Conservation (phyloP, 208 protist species). For the Leishmania guyanensis region DNA sequence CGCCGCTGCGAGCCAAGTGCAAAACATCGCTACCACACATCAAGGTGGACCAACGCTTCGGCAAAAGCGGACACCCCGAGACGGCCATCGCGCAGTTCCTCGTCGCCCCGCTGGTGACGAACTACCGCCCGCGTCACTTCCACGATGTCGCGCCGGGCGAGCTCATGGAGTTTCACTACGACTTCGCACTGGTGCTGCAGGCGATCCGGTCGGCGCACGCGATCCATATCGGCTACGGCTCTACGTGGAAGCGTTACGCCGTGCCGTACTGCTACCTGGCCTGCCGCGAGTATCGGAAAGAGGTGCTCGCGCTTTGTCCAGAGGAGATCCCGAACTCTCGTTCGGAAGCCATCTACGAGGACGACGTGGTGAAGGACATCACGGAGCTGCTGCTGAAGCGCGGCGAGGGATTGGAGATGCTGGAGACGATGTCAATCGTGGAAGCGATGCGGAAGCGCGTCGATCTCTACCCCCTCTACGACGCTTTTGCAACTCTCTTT, state of each 20-base stretch:
- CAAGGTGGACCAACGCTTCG: conserved; percentile 90
- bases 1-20: conserved; percentile 70
- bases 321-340: conserved; percentile 87
- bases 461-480: conserved; percentile 80
- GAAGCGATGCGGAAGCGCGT: conserved; percentile 77
- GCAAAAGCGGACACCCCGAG: conserved; percentile 83
- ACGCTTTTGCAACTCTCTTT: conserved; percentile 83
- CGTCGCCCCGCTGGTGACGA: conserved; percentile 83
- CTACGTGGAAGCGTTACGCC: conserved; percentile 87
- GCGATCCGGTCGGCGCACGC: conserved; percentile 51
- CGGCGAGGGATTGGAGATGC: conserved; percentile 65
- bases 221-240: conserved; percentile 81
- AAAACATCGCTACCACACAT: conserved; percentile 85
- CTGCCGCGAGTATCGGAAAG: conserved; percentile 76
- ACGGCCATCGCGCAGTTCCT: conserved; percentile 87
- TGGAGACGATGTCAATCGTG: conserved; percentile 70
- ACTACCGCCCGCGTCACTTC: conserved; percentile 88
- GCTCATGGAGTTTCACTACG: conserved; percentile 89
- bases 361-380: conserved; percentile 87
- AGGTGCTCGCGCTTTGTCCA: conserved; percentile 82
- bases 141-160: conserved; percentile 87
- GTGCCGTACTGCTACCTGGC: conserved; percentile 81
- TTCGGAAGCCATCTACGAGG: conserved; percentile 80
- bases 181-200: conserved; percentile 76
- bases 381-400: conserved; percentile 80